A percentile compares a stretch with the other conserved stretches of the same genome.
phyloP scores from a whole-genome alignment of 2,329 filamentous ascomycete genomes.

The Juglanconis oblonga region DNA sequence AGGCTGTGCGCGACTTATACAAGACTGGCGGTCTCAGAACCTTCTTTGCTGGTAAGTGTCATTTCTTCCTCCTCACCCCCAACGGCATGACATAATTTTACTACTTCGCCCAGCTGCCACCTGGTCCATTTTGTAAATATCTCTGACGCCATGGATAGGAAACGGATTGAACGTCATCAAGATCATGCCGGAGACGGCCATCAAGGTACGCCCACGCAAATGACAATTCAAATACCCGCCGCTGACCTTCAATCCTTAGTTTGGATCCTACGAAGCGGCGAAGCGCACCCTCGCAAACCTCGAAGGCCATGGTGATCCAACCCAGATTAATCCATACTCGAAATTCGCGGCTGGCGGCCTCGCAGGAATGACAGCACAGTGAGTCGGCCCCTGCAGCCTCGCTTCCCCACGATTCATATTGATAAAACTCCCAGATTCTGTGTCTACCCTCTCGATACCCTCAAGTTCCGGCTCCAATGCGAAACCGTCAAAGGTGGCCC shows the following conservation, averaged over 20 bases:
- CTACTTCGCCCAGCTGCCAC: too few species aligned
- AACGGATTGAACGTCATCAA: conserved; percentile 97
- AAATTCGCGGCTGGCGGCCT: conserved; percentile 90
- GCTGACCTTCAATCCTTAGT: conserved; percentile 38
- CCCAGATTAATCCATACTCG: conserved; percentile 74
- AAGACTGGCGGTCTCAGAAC: conserved; percentile 81
- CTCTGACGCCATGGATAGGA: conserved; percentile 48
- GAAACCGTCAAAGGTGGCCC: conserved; percentile 85
- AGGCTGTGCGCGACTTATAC: conserved; percentile 77
- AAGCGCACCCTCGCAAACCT: conserved; percentile 82
- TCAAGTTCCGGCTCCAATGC: conserved; percentile 85
- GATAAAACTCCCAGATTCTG: conserved; percentile 58
- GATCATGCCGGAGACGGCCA: conserved; percentile 97
- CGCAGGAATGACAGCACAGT: conserved; percentile 93
- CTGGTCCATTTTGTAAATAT: neutral
- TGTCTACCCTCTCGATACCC: conserved; percentile 89
- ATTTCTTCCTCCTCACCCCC: neutral
- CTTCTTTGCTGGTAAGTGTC: conserved; percentile 78
- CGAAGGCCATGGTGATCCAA: conserved; percentile 83
- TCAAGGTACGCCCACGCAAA: conserved; percentile 55
- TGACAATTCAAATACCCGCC: neutral
- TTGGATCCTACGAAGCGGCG: conserved; percentile 93
- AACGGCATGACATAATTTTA: too few species aligned
- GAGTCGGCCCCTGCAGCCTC: conserved; percentile 31
- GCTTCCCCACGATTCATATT: neutral